Base-by-base conservation (phyloP, 768 basidiomycete species). In the Porphyrellus cyaneotinctus region DNA sequence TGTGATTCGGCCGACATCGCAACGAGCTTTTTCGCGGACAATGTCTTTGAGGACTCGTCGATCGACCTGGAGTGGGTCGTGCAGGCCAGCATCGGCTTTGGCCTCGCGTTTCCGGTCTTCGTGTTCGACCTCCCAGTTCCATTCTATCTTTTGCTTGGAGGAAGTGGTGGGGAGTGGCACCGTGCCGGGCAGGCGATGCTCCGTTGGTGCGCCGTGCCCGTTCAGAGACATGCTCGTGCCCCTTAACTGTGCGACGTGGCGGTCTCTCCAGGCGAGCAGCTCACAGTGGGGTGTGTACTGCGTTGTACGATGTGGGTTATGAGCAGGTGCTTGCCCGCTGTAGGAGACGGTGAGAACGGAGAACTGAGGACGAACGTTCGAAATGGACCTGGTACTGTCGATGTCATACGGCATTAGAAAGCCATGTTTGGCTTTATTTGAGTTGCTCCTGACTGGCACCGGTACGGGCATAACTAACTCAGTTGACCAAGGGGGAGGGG, bases 51-150 rank as follows among this genome's bases (percentile, higher is more conserved):
- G 73, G 20, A 89, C 75, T 49, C 77, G 77, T 50, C 90, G 72
- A 69, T 92, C 91, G 23, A 92, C 84, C 49, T 81, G 81, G 61
- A 92, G 77, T 11, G 77, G 73, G 31, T 78, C 79, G 59, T 88
- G 85, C 18, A 83, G 59, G 4, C 78, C 78, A 14, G 78, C 78
- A 56, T 89, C 88, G 3, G 79, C 81, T 59, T 77, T 78, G 2
- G 78, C 76, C 67, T 91, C 88, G 32, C 70, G 76, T 60, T 73
- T 76, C 41, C 88, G 73, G 65, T 90, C 87, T n/a, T 73, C 81
- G 49, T 84, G 85, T 66, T 90, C 88, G 31, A 77, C 61, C 18
- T 81, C 77, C 85, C 85, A 86, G 67, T 82, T 78, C 88, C 88
- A 91, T 64, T 77, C 71, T 32, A 87, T 61, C 14, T n/a, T n/a